Conservation (phyloP, 352 stramenopile genomes). For the Phytophthora multivora region DNA sequence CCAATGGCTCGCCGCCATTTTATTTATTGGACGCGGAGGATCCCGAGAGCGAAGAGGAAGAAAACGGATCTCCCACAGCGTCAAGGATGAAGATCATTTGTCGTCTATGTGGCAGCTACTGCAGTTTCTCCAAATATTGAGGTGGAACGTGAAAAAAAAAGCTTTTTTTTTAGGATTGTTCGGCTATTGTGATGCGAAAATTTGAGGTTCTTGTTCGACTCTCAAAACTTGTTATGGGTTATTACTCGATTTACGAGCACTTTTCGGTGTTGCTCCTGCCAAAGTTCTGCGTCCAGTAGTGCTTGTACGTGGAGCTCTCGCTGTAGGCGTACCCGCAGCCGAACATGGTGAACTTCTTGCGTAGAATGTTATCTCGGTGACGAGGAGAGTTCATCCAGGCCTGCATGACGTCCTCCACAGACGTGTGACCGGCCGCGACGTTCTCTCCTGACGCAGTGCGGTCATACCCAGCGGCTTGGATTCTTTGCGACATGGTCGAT, state of each 20-base stretch:
- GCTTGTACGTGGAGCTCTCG: constrained; percentile 36
- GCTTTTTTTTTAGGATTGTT: no score
- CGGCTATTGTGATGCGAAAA: no score
- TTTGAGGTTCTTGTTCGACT: no score
- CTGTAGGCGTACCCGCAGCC: constrained; percentile 43
- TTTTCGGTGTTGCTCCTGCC: constrained; percentile 27
- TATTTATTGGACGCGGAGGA: constrained; percentile 63
- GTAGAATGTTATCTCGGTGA: constrained; percentile 61
- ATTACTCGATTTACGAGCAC: constrained; percentile 21
- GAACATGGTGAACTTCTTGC: constrained; percentile 39
- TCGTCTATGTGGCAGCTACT: constrained; percentile 78
- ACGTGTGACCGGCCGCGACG: constrained; percentile 48
- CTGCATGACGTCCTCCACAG: constrained; percentile 48
- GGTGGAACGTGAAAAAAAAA: background rate
- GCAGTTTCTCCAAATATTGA: constrained; percentile 77
- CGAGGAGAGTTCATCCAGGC: constrained; percentile 56
- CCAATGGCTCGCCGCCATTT: constrained; percentile 47
- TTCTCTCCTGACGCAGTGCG: constrained; percentile 58
- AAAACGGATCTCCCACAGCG: background rate
- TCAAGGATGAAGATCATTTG: constrained; percentile 56
- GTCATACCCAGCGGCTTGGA: constrained; percentile 47
- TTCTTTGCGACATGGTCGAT: constrained; percentile 41
- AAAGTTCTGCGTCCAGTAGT: constrained; percentile 74
- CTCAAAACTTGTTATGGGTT: no score
- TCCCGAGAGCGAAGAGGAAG: constrained; percentile 6